Evolutionary conservation across 148 eudicot genomes (phyloP), one percentile per base, ranked within the genome.

Genomic region (Rhododendron kiyosumense): DNA sequence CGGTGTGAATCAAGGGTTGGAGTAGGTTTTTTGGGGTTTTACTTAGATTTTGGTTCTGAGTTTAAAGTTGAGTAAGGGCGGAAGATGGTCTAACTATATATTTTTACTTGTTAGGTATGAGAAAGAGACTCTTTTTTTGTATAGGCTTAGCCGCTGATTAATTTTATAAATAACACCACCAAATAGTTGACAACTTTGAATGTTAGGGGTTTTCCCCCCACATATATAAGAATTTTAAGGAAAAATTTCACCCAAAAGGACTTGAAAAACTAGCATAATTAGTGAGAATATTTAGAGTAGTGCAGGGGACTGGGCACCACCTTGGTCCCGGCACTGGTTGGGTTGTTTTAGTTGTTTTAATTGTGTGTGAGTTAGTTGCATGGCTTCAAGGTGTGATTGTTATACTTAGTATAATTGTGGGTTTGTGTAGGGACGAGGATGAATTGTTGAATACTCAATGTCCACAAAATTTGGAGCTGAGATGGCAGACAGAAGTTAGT

Each of bases 401-500:
- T 46, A 57, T 34, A 61, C 26, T 32, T 75, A 65, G 34, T 45
- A 30, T 59, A 32, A 81, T 75, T 26, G 61, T 90, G 83, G 65
- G 51, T 82, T 59, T 65, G 14, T 87, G 79, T 75, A 97, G 99
- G 86, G 98, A 97, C 59, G 99, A 95, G 88, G 93, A 93, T 86
- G 98, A 91, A 54, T 85, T 95, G 88, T 86, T 95, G 92, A 95
- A 97, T 85, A 91, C 98, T 45, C 99, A 94, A 82, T 97, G 98
- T 86, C 98, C 99, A 46, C 98, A 87, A 90, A 90, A 94, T 89
- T 92, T 97, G 91, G 99, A 97, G 87, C 85, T 97, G 77, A 92
- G 99, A 83, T 95, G 99, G 99, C 98, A 97, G 85, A 90, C 96
- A 18, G 99, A 97, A 97, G 99, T 97, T 46, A 95, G 98, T 89